These are phyloP conservation scores for Monosporascus sp. DNA, from an alignment of 2,329 filamentous ascomycete species.

Conservation along the genomic window DNA sequence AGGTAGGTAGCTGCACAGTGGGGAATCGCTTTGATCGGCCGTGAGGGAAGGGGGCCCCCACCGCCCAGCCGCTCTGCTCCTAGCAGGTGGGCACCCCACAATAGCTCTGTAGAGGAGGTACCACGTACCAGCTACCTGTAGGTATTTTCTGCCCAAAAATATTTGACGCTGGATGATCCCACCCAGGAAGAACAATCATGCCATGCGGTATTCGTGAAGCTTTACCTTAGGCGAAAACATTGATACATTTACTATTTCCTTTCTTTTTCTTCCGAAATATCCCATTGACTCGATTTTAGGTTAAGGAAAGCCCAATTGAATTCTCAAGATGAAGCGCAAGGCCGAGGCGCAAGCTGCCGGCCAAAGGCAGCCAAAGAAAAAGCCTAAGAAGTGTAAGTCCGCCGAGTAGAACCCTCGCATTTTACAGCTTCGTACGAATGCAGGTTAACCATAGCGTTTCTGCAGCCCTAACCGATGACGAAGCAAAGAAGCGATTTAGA, in stretches of 20 bases:
- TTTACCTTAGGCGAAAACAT: too few relatives aligned
- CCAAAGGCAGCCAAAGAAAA: conserved; percentile 46
- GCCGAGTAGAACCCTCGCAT: background rate
- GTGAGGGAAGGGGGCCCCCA: background rate
- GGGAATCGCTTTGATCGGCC: background rate
- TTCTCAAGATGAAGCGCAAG: conserved; percentile 55
- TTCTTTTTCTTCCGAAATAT: too few relatives aligned
- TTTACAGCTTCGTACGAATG: background rate
- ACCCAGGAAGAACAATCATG: background rate
- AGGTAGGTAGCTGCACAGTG: too few relatives aligned
- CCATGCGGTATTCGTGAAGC: background rate
- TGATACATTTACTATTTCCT: too few relatives aligned
- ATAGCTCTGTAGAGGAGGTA: too few relatives aligned
- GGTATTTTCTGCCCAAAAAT: background rate
- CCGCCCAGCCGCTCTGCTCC: background rate
- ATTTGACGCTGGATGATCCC: background rate
- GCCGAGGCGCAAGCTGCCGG: conserved; percentile 41
- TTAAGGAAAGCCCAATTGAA: conserved; percentile 14
- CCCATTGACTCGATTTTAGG: background rate
- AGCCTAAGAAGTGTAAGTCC: conserved; percentile 38
- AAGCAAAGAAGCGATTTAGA: conserved; percentile 56
- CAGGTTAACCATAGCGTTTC: conserved; percentile 3
- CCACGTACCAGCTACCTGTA: too few relatives aligned
- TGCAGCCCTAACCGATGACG: conserved; percentile 42
- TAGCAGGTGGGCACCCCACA: background rate